Evolutionary conservation across 306 rosid genomes (phyloP), one percentile per base, ranked within the genome.

Genomic region (Dalbergia cochinchinensis): DNA sequence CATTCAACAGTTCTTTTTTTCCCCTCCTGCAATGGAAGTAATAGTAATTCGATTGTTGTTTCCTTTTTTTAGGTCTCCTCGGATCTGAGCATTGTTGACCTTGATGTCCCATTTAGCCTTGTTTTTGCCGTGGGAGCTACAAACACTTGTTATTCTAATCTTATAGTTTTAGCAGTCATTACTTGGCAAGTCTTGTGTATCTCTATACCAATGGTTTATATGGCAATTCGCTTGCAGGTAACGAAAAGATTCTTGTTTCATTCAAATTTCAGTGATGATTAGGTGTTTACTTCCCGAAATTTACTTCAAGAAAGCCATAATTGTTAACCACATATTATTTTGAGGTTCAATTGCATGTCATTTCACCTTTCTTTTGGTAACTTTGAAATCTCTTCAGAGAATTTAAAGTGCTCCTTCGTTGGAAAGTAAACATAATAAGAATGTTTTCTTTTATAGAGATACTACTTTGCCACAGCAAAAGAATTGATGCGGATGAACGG

Each of bases 401-500:
- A 20, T 20, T 20, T 20, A 20, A 20, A 20, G 22, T 20, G 22
- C 1, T 20, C 22, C 22, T 20, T 20, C 22, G 22, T 20, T 20
- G 22, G 22, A 0, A 20, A 20, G 22, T 20, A 20, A 20, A 20
- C 22, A n/a, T 59, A 59, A 4, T 41, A 59, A 59, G 59, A 63
- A 45, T 26, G 26, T 31, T 35, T 42, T 19, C 0, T 20, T 53
- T 39, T 62, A 16, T 26, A 90, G 92, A 90, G 77, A 85, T 90
- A 90, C 34, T 90, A 90, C 77, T 86, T 81, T 19, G 79, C 92
- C 44, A 78, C 94, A 45, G 89, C 87, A 20, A 90, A 88, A 85
- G 92, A 88, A 73, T 66, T 90, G 79, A 90, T 86, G 94, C 76
- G 92, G 53, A 78, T 90, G 82, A 88, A 86, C 70, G 92, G 90